Base-by-base conservation (phyloP, 2,329 filamentous ascomycete genomes). In the Trichoderma gracile region DNA sequence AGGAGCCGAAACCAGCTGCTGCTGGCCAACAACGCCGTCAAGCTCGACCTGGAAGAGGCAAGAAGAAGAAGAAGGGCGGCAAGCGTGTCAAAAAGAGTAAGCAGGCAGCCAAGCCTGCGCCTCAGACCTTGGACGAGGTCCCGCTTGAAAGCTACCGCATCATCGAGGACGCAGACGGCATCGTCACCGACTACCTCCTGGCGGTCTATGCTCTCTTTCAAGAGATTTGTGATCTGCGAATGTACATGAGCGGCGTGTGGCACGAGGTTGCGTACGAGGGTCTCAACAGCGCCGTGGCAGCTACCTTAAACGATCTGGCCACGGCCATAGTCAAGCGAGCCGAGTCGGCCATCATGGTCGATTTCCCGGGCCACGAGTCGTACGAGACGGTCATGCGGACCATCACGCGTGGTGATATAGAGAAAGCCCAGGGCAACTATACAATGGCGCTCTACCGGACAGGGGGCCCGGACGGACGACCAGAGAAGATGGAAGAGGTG, bases 281-380 rank as follows among this genome's bases (percentile, higher is more conserved):
- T 2, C 71, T 82, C n/a, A 83, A 83, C 66, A 73, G 73, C 49
- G 81, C 78, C 2, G 73, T 80, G 19, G 81, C 79, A 1, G 80
- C 76, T 2, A 70, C 75, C 0, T 30, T 82, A 21, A 79, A 76
- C 6, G 79, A 77, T 54, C 56, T 79, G 4, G 79, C 79, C 17
- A 69, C 81, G n/a, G 70, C 71, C 12, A 78, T 80, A 73, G 67
- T 83, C 21, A 75, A 78, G 61, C 71, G 74, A 55, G 72, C 75
- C 0, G 74, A 75, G 54, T 67, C 71, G 0, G 68, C 68, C 6
- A 79, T 83, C 1, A 81, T 80, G 62, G 66, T 77, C 17, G 78
- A 82, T 23, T 84, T 82, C 45, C 77, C 79, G 1, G 79, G 75
- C 0, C 74, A 79, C 56, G 77, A 81, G 9, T 76, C 76, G 0